Percentiles rank a stretch among this genome's conserved stretches.
phyloP scores from a whole-genome alignment of 768 basidiomycete genomes.

The Tulasnella calospora region DNA sequence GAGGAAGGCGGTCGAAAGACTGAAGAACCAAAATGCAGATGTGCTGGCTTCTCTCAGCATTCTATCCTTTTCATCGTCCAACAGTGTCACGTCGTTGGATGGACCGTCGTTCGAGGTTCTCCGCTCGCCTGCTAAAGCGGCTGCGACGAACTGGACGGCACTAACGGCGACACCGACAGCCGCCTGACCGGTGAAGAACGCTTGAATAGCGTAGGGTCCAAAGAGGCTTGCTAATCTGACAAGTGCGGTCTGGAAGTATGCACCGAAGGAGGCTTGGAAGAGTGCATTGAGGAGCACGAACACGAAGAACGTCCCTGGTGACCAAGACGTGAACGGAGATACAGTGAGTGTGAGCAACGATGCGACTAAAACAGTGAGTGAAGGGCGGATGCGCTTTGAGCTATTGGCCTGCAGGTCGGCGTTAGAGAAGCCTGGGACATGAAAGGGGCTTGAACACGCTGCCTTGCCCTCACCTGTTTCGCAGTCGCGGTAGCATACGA shows the following conservation, averaged over 20 bases:
- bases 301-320: constrained; percentile 55
- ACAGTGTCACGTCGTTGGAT: constrained; percentile 28
- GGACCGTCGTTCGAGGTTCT: constrained; percentile 23
- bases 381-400: constrained; percentile 46
- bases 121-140: constrained; percentile 27
- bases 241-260: constrained; percentile 72
- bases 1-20: constrained; percentile 62
- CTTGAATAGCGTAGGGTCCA: constrained; percentile 66
- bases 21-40: constrained; percentile 68
- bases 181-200: constrained; percentile 30
- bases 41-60: constrained; percentile 30
- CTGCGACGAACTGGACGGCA: constrained; percentile 33
- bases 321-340: constrained; percentile 56
- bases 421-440: not conserved
- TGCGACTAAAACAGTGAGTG: constrained; percentile 50
- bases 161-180: constrained; percentile 39
- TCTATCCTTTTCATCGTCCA: constrained; percentile 56
- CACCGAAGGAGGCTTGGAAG: constrained; percentile 55
- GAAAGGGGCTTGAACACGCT: not conserved
- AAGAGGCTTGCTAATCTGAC: constrained; percentile 79
- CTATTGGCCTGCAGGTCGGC: constrained; percentile 49
- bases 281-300: constrained; percentile 61
- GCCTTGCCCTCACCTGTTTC: constrained; percentile 49
- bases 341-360: constrained; percentile 58
- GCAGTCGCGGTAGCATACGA: constrained; percentile 68